phyloP scores from a whole-genome alignment of 768 basidiomycete species.

The Pleurotus giganteus region DNA sequence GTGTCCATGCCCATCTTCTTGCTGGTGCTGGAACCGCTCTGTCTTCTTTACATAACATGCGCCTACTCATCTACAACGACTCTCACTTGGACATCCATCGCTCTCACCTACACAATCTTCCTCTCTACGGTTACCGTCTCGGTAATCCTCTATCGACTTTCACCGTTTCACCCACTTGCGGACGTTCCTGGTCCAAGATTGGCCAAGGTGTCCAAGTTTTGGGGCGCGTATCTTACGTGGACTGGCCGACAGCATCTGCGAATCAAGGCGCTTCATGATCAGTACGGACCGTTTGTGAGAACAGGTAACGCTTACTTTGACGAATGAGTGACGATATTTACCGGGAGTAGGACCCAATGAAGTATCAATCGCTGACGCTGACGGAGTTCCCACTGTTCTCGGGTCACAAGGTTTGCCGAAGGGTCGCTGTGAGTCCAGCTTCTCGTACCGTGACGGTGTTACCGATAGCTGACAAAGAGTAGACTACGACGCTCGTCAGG shows the following conservation, averaged over 20 bases:
- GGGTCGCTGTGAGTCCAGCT: constrained; percentile 55
- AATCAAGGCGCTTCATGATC: constrained; percentile 45
- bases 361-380: constrained; percentile 45
- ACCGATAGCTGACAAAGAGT: no score
- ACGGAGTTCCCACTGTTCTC: constrained; percentile 44
- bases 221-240: constrained; percentile 4
- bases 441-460: no score
- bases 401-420: constrained; percentile 53
- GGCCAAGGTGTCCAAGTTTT: constrained; percentile 25
- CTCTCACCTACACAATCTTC: neutral
- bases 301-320: constrained; percentile 34
- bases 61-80: neutral
- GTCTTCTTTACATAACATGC: neutral
- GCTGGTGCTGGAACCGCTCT: neutral
- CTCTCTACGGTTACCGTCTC: constrained; percentile 20
- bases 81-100: neutral
- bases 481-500: constrained; percentile 55
- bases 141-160: constrained; percentile 28
- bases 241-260: constrained; percentile 36
- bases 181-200: constrained; percentile 26
- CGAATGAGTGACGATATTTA: neutral
- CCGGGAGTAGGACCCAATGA: constrained; percentile 54
- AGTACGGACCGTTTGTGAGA: constrained; percentile 57
- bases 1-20: neutral
- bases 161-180: constrained; percentile 29